Conservation (phyloP, 306 rosid genomes). For the Sindora glabra region DNA sequence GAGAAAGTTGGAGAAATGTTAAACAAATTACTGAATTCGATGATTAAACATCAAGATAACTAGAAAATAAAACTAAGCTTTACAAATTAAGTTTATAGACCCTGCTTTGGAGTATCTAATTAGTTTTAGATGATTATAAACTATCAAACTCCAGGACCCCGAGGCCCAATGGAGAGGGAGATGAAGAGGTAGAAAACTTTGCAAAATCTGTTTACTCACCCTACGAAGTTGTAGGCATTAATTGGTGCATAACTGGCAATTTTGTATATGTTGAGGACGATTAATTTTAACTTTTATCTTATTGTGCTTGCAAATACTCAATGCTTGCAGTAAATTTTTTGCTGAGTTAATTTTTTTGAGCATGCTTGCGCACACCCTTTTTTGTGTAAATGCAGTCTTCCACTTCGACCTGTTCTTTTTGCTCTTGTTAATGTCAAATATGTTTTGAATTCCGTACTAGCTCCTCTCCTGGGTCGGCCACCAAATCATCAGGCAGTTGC, state of each 20-base stretch:
- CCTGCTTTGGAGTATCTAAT: background rate
- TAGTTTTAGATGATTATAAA: background rate
- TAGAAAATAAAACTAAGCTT: background rate
- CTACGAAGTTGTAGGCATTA: conserved; percentile 1
- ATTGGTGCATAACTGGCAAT: background rate
- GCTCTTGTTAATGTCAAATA: conserved; percentile 39
- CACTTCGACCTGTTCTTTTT: conserved; percentile 13
- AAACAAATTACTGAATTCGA: background rate
- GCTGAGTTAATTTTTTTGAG: background rate
- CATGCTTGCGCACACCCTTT: background rate
- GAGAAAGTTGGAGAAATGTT: too few relatives aligned
- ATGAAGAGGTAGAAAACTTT: background rate
- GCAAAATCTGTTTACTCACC: background rate
- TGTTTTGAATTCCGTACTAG: conserved; percentile 49
- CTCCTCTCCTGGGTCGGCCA: conserved; percentile 51
- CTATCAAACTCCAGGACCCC: background rate
- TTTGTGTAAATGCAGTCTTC: background rate
- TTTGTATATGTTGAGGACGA: background rate
- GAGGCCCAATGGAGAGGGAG: background rate
- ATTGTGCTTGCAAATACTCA: background rate
- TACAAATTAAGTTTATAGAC: conserved; percentile 1
- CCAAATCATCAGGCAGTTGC: conserved; percentile 57
- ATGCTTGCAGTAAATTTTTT: background rate
- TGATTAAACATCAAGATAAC: background rate
- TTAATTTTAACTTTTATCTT: background rate